Conservation (phyloP, 1,284 basidiomycete genomes). For the Mycosarcoma mackinlayi region DNA sequence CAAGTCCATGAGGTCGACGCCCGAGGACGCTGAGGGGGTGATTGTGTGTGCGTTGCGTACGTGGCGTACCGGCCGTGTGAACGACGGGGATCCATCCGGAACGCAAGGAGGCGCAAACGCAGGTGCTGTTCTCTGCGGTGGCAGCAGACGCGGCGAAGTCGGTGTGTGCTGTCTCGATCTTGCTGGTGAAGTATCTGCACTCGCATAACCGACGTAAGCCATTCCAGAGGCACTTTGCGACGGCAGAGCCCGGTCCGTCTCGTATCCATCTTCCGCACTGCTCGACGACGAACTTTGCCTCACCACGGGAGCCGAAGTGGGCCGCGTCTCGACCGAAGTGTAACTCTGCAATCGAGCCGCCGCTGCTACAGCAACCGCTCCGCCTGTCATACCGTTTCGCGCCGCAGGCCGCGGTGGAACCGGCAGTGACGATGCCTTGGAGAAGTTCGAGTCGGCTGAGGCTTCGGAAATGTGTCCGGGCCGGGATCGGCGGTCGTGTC, state of each 20-base stretch:
- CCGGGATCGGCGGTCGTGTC: background rate
- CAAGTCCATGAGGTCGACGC: too few relatives aligned
- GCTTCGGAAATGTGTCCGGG: background rate
- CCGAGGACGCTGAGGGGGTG: too few relatives aligned
- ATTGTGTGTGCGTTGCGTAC: too few relatives aligned
- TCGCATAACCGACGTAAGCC: too few relatives aligned
- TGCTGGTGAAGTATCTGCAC: too few relatives aligned
- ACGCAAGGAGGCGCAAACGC: background rate
- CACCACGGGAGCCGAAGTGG: too few relatives aligned
- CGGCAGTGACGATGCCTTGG: constrained; percentile 12
- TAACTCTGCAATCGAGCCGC: background rate
- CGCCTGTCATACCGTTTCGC: background rate
- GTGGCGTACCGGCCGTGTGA: background rate
- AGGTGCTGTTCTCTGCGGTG: background rate
- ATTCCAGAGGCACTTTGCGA: too few relatives aligned
- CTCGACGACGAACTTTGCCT: too few relatives aligned
- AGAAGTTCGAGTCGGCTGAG: constrained; percentile 11
- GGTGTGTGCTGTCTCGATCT: background rate
- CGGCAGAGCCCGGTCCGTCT: constrained; percentile 12
- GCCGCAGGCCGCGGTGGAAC: constrained; percentile 20
- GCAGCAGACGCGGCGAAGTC: background rate
- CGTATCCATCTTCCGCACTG: constrained; percentile 13
- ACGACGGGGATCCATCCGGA: background rate
- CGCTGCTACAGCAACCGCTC: constrained; percentile 1
- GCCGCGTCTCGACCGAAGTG: background rate